A percentile compares a stretch with the other conserved stretches of the same genome.
phyloP scores from a whole-genome alignment of 1,284 basidiomycete species.

The Naganishia cerealis region DNA sequence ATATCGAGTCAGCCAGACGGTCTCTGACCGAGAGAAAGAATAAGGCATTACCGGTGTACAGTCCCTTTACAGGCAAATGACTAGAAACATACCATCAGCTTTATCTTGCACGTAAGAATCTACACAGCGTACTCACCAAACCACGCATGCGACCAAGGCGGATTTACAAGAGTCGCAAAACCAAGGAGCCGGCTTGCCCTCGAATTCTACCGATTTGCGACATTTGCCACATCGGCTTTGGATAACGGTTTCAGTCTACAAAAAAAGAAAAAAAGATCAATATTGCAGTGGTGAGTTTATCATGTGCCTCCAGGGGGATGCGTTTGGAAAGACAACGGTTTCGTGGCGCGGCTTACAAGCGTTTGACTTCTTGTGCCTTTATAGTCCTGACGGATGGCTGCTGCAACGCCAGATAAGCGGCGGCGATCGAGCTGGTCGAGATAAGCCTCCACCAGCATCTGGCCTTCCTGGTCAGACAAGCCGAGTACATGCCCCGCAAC shows the following conservation, averaged over 20 bases:
- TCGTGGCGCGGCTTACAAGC: constrained; percentile 20
- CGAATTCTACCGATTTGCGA: constrained; percentile 26
- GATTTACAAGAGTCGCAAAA: constrained; percentile 30
- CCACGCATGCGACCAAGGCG: constrained; percentile 22
- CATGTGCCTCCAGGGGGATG: background rate
- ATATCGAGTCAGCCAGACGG: background rate
- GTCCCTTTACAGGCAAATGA: constrained; percentile 30
- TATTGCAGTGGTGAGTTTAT: no score
- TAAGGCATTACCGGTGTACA: constrained; percentile 8
- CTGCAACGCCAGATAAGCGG: constrained; percentile 25
- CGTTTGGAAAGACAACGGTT: background rate
- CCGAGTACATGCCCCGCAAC: constrained; percentile 15
- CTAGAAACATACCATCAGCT: constrained; percentile 1
- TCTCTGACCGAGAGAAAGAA: no score
- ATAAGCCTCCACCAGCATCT: constrained; percentile 27
- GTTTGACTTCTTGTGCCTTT: constrained; percentile 17
- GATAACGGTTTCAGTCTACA: constrained; percentile 30
- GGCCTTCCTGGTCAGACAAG: constrained; percentile 14
- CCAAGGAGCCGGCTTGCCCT: constrained; percentile 21
- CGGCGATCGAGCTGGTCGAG: constrained; percentile 32
- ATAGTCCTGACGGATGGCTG: constrained; percentile 21
- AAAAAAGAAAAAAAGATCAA: no score
- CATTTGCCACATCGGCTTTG: constrained; percentile 31
- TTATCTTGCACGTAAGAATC: background rate
- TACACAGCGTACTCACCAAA: constrained; percentile 20